Conservation (phyloP, 2,329 filamentous ascomycete species). For the Aspergillus phoenicis region DNA sequence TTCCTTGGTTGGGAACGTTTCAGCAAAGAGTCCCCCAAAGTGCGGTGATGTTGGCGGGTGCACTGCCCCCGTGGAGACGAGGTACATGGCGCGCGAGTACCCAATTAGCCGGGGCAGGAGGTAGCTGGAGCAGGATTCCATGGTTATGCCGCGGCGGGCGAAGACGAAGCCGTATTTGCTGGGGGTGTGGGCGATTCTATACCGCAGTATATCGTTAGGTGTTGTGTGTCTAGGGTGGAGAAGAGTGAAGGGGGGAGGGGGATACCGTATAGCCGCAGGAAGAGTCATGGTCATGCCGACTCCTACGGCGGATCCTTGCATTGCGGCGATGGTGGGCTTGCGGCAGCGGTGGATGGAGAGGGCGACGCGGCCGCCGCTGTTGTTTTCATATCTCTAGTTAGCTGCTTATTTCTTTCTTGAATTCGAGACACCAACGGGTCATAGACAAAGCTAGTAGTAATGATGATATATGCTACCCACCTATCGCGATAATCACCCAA, state of each 20-base stretch:
- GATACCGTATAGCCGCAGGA: constrained; percentile 54
- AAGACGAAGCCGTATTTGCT: constrained; percentile 78
- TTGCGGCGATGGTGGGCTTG: constrained; percentile 59
- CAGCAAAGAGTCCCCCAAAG: too few species aligned
- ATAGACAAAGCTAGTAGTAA: too few species aligned
- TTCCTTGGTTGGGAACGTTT: too few species aligned
- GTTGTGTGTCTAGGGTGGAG: too few species aligned
- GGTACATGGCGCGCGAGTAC: constrained; percentile 37
- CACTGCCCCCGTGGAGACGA: constrained; percentile 63
- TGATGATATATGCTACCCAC: too few species aligned
- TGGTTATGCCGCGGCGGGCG: constrained; percentile 67
- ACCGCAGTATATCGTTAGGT: too few species aligned
- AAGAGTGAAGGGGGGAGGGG: neutral
- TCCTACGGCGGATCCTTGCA: constrained; percentile 60
- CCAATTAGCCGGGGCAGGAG: constrained; percentile 60
- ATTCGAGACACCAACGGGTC: too few species aligned
- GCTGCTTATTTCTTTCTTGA: neutral
- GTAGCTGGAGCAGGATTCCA: constrained; percentile 72
- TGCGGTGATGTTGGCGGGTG: too few species aligned
- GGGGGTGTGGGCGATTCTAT: constrained; percentile 54
- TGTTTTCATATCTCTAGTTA: neutral
- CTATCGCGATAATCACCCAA: too few species aligned
- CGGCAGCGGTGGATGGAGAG: constrained; percentile 61
- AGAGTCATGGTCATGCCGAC: constrained; percentile 63
- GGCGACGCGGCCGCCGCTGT: constrained; percentile 34